phyloP scores from a whole-genome alignment of 257 asterid species.

The Fraxinus pennsylvanica region DNA sequence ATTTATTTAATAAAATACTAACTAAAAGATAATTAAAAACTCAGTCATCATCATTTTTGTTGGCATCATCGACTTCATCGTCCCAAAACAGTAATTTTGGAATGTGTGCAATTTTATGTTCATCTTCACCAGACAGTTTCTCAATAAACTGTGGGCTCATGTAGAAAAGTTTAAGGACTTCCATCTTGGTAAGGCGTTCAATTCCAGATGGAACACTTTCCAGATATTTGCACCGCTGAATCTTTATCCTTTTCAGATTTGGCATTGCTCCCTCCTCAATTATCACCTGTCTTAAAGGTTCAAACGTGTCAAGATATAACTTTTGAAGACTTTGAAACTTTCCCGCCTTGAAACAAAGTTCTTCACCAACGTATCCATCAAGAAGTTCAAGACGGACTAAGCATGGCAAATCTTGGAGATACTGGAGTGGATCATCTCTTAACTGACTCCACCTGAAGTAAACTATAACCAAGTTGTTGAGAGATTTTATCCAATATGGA shows the following conservation, averaged over 20 bases:
- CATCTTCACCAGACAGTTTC: background rate
- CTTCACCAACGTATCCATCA: slow-evolving; percentile 22
- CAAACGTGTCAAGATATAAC: slow-evolving; percentile 17
- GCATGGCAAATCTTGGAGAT: slow-evolving; percentile 33
- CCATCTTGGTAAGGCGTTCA: slow-evolving; percentile 20
- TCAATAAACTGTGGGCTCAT: slow-evolving; percentile 13
- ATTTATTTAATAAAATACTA: too few species aligned
- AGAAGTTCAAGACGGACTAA: slow-evolving; percentile 26
- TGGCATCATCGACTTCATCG: background rate
- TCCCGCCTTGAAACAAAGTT: slow-evolving; percentile 25
- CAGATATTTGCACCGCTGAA: slow-evolving; percentile 22
- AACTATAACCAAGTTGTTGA: slow-evolving; percentile 22
- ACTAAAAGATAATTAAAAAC: too few species aligned
- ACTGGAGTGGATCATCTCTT: slow-evolving; percentile 28
- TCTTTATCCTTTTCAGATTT: slow-evolving; percentile 14
- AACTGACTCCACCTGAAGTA: slow-evolving; percentile 21
- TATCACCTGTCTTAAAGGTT: slow-evolving; percentile 5
- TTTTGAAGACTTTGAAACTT: slow-evolving; percentile 26
- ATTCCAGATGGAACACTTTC: slow-evolving; percentile 30
- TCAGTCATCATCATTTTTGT: too few species aligned
- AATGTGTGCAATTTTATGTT: slow-evolving; percentile 14
- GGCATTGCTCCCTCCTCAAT: slow-evolving; percentile 33
- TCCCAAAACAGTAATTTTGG: slow-evolving; percentile 17
- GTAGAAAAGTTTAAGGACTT: slow-evolving; percentile 24
- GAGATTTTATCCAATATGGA: slow-evolving; percentile 32